Evolutionary conservation across 176 grass and related monocot genomes (phyloP).

Genomic region (Aegilops umbellulata): DNA sequence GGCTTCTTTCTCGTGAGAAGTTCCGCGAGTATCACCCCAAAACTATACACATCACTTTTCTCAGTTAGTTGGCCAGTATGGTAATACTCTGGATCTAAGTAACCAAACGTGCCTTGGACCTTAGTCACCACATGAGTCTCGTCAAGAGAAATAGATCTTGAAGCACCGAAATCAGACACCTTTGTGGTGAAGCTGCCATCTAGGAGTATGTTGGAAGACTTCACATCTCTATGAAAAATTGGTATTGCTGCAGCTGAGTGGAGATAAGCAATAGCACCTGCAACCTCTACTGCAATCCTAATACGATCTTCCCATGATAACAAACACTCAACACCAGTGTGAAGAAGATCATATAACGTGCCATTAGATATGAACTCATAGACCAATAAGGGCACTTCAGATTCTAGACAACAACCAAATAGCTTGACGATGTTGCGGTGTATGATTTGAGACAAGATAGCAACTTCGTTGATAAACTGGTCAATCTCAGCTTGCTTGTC

Average conservation of each 20-base stretch:
- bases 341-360: slow-evolving; percentile 25
- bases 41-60: slow-evolving; percentile 60
- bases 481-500: slow-evolving; percentile 34
- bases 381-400: slow-evolving; percentile 38
- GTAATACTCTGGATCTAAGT: slow-evolving; percentile 53
- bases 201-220: slow-evolving; percentile 49
- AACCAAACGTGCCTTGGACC: slow-evolving; percentile 57
- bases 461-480: slow-evolving; percentile 58
- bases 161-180: slow-evolving; percentile 53
- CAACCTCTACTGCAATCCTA: slow-evolving; percentile 36
- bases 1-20: slow-evolving; percentile 40
- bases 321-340: not conserved
- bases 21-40: slow-evolving; percentile 50
- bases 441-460: slow-evolving; percentile 39
- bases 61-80: slow-evolving; percentile 39
- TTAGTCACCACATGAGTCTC: slow-evolving; percentile 46
- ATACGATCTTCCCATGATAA: slow-evolving; percentile 42
- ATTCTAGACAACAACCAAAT: slow-evolving; percentile 50
- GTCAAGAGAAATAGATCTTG: slow-evolving; percentile 41
- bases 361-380: slow-evolving; percentile 68
- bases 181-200: slow-evolving; percentile 29
- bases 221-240: slow-evolving; percentile 56
- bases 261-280: slow-evolving; percentile 42
- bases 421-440: slow-evolving; percentile 51
- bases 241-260: slow-evolving; percentile 44